Base-by-base conservation (phyloP, 2,329 filamentous ascomycete genomes). In the Trichoderma sp. region DNA sequence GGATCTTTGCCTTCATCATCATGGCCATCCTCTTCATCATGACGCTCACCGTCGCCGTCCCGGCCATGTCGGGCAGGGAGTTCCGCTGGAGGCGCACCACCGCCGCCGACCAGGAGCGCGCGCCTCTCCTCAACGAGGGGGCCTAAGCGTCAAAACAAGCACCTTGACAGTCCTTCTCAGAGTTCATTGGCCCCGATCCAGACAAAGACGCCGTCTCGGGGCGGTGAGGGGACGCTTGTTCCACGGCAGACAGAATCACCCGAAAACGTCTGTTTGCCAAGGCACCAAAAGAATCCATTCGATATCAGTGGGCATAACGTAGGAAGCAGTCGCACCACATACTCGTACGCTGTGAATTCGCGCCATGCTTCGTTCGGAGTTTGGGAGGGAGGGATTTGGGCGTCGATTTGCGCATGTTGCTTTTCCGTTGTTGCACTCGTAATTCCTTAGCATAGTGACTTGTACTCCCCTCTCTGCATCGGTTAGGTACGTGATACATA, bases 1-100 rank as follows among this genome's bases (percentile, higher is more conserved):
- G 92, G 92, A 94, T 96, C 77, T 96, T 96, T 75, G 90, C 92
- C 41, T 95, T 96, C 73, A 82, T 87, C 68, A 92, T 96, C 75
- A 93, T 94, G 83, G 85, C 82, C 0, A 74, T 91, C 28, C 84
- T 96, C 61, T 90, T 95, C 74, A 75, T 93, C 21, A 78, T 86
- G 19, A 92, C 90, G 1, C 72, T 91, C 2, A 77, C 83, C 17
- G 81, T 92, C 60, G 89, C 86, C 2, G 77, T 90, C 41, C 89
- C 90, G 0, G 84, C 84, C 24, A 81, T 88, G 73, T 82, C 86
- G 14, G 88, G 88, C 66, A 80, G 82, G 63, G 83, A 88, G 54
- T 72, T 82, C 67, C 79, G 77, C 56, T 85, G 85, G 77, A 80
- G 79, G 67, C 78, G 78, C 58, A 74, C 76, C 48, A 71, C 74